A percentile compares a stretch with the other conserved stretches of the same genome.
These are phyloP conservation scores for Fusarium sp. DNA, from an alignment of 2,329 filamentous ascomycete species.

Conservation along the genomic window DNA sequence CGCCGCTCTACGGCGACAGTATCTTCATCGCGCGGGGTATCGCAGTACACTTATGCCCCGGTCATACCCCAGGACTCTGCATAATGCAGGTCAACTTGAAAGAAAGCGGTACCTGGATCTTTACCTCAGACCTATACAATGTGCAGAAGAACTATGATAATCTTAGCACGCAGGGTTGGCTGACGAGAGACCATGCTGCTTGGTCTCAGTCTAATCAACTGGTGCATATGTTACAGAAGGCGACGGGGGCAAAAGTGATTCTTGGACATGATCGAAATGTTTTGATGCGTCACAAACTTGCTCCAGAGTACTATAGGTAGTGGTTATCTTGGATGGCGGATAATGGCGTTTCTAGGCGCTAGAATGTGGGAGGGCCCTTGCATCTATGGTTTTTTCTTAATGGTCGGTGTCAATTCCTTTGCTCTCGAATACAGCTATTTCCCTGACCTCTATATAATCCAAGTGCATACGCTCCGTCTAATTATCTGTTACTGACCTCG, in stretches of 20 bases:
- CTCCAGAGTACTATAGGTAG: neutral
- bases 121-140: neutral
- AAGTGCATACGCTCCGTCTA: neutral
- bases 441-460: neutral
- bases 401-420: neutral
- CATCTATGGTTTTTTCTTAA: too few relatives aligned
- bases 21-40: neutral
- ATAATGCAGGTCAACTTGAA: neutral
- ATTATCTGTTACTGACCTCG: neutral
- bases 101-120: neutral
- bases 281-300: neutral
- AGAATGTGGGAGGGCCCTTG: accelerated
- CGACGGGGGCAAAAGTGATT: accelerated
- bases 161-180: neutral
- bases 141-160: neutral
- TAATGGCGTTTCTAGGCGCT: neutral
- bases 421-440: too few relatives aligned
- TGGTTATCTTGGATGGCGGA: too few relatives aligned
- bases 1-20: neutral
- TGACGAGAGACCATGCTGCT: neutral
- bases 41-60: neutral
- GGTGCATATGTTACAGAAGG: neutral
- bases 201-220: neutral
- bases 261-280: neutral
- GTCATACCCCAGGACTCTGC: neutral